phyloP scores from a whole-genome alignment of 192 early-diverging fungal species.

The Coemansia pectinata region DNA sequence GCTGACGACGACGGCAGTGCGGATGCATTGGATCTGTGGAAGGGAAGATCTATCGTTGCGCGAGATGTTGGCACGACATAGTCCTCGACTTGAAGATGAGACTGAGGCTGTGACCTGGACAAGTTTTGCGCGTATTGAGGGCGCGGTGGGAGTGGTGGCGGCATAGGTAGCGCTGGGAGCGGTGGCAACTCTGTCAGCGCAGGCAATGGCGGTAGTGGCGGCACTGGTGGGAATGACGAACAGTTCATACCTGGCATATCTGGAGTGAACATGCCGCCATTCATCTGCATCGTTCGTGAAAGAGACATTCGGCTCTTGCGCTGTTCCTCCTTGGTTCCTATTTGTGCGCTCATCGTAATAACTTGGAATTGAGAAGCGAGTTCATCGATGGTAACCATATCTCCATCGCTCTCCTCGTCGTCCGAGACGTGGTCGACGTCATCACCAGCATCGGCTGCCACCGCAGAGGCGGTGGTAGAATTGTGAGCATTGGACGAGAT shows the following conservation, averaged over 20 bases:
- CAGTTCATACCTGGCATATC: slow-evolving; percentile 8
- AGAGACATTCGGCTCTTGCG: slow-evolving; percentile 51
- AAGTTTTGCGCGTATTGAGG: neutral
- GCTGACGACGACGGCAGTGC: neutral
- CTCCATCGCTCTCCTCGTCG: slow-evolving; percentile 18
- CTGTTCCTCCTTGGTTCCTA: slow-evolving; percentile 53
- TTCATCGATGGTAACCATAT: slow-evolving; percentile 47
- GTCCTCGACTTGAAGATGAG: neutral
- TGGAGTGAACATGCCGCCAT: slow-evolving; percentile 16
- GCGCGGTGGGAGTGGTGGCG: slow-evolving; percentile 1
- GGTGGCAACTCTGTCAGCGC: neutral
- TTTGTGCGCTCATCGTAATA: slow-evolving; percentile 43
- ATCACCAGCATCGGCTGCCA: neutral
- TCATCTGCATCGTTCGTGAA: slow-evolving; percentile 21
- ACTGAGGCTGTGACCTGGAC: neutral
- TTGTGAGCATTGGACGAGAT: slow-evolving; percentile 41
- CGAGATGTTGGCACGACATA: slow-evolving; percentile 15
- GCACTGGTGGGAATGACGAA: slow-evolving; percentile 23
- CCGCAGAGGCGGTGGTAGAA: neutral
- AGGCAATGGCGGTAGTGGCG: slow-evolving; percentile 16
- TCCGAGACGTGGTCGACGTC: slow-evolving; percentile 9
- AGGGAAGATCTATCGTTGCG: slow-evolving; percentile 40
- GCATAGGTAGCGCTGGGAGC: neutral
- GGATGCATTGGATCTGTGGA: neutral
- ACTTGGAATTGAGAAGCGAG: slow-evolving; percentile 50